These are phyloP conservation scores for Recurvomyces mirabilis DNA, from an alignment of 495 filamentous ascomycete genomes.

Conservation along the genomic window DNA sequence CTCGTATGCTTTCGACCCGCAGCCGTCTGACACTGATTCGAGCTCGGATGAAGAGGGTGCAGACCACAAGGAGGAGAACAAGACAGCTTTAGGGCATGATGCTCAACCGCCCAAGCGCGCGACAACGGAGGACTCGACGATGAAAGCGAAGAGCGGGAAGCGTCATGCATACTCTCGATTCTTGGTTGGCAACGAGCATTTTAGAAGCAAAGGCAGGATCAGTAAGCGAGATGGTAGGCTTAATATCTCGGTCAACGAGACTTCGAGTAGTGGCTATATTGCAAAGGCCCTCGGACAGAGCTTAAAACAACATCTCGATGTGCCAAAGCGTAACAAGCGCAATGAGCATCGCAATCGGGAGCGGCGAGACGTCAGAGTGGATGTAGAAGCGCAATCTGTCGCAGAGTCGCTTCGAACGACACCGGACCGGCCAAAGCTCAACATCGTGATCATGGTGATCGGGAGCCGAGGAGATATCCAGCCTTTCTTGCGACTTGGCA, in stretches of 20 bases:
- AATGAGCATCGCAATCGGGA: slow-evolving; percentile 12
- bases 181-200: slow-evolving; percentile 50
- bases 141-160: neutral
- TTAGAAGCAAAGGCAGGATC: slow-evolving; percentile 52
- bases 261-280: slow-evolving; percentile 51
- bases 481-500: slow-evolving; percentile 61
- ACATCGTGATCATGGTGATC: slow-evolving; percentile 72
- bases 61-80: neutral
- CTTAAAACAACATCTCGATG: slow-evolving; percentile 33
- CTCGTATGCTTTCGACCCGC: slow-evolving; percentile 14
- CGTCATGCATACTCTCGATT: slow-evolving; percentile 30
- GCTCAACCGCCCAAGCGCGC: no score
- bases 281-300: slow-evolving; percentile 57
- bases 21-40: slow-evolving; percentile 13
- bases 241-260: slow-evolving; percentile 58
- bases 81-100: no score
- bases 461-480: slow-evolving; percentile 67
- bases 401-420: slow-evolving; percentile 1
- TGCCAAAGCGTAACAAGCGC: slow-evolving; percentile 1
- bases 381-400: slow-evolving; percentile 7
- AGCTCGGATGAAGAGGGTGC: slow-evolving; percentile 1
- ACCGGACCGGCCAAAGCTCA: slow-evolving; percentile 40
- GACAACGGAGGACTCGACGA: neutral
- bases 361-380: neutral
- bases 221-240: slow-evolving; percentile 59